Evolutionary conservation across 192 early-diverging fungal genomes (phyloP).

Genomic region (Linnemannia elongata): DNA sequence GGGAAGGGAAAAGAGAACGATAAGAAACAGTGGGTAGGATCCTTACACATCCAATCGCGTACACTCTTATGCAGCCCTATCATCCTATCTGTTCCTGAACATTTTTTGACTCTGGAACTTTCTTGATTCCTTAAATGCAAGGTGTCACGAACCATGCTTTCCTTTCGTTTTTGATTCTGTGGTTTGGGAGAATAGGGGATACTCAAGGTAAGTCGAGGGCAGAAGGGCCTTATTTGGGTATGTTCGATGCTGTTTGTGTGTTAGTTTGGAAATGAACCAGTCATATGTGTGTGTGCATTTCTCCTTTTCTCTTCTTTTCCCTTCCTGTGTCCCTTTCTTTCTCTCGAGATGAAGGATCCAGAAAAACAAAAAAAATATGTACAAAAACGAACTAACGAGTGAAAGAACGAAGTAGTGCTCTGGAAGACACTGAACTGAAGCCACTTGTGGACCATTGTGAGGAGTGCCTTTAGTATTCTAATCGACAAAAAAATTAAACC

Average conservation of each 20-base stretch:
- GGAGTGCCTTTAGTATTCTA: no score
- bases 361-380: not conserved
- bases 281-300: not conserved
- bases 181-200: not conserved
- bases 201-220: not conserved
- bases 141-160: not conserved
- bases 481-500: no score
- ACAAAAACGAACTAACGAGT: not conserved
- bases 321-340: not conserved
- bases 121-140: not conserved
- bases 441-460: no score
- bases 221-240: not conserved
- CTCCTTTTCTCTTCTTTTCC: not conserved
- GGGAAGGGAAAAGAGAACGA: no score
- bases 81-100: no score
- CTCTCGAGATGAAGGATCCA: not conserved
- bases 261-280: not conserved
- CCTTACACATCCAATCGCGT: no score
- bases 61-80: no score
- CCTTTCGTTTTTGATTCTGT: not conserved
- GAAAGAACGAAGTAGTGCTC: not conserved
- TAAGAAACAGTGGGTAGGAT: no score
- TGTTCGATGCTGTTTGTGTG: not conserved
- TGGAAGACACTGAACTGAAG: no score
- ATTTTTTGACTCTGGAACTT: not conserved